Percentiles rank a stretch among this genome's conserved stretches.
phyloP scores from a whole-genome alignment of 257 asterid genomes.

The Jasminum sambac region DNA sequence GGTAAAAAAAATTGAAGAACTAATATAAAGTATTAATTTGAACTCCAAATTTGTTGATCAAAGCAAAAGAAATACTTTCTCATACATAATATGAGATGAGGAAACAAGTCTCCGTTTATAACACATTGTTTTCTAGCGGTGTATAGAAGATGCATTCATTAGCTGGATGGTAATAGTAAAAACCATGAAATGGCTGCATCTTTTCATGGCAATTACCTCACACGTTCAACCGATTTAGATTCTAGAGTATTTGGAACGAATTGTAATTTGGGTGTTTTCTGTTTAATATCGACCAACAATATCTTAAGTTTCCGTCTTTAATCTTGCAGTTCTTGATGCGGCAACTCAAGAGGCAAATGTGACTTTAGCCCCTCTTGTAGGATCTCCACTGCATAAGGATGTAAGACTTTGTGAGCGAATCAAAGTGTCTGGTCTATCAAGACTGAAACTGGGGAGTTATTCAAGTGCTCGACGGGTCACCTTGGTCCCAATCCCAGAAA shows the following conservation, averaged over 20 bases:
- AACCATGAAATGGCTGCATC: neutral
- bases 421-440: constrained; percentile 61
- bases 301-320: constrained; percentile 19
- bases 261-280: neutral
- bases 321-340: constrained; percentile 51
- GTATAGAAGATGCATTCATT: neutral
- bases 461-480: constrained; percentile 63
- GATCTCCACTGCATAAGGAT: constrained; percentile 40
- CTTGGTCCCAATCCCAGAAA: constrained; percentile 67
- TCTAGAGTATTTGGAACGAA: neutral
- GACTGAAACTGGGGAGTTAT: constrained; percentile 67
- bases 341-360: constrained; percentile 54
- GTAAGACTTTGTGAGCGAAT: constrained; percentile 65
- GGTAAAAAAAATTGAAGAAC: no score
- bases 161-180: neutral
- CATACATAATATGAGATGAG: neutral
- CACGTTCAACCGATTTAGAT: neutral
- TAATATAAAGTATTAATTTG: neutral
- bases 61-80: neutral
- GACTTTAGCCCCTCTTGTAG: constrained; percentile 47
- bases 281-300: constrained; percentile 10
- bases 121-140: neutral
- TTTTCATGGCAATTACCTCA: neutral
- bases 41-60: neutral
- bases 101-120: neutral